Evolutionary conservation across 805 yeast genomes (phyloP).

Genomic region (Metschnikowia hibisci): DNA sequence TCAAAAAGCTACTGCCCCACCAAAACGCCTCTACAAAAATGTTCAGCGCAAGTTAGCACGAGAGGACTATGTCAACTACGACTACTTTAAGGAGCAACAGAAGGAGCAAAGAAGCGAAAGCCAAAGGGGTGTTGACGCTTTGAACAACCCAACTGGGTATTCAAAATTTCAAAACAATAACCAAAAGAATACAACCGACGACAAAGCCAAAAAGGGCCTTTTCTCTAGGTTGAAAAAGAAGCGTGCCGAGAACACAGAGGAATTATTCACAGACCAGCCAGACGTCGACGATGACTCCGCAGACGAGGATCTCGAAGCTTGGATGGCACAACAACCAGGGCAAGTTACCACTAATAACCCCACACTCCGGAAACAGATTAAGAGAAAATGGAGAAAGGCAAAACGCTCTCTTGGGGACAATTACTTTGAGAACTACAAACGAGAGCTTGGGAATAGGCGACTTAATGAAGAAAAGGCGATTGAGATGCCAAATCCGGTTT

Average conservation of each 20-base stretch:
- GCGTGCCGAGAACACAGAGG: background rate
- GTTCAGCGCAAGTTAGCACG: slow-evolving; percentile 28
- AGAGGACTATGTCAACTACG: slow-evolving; percentile 32
- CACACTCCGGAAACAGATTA: slow-evolving; percentile 2
- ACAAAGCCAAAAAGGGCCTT: background rate
- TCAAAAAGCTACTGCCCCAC: slow-evolving; percentile 23
- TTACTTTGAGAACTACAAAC: slow-evolving; percentile 8
- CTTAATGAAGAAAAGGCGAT: background rate
- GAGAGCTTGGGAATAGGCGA: slow-evolving; percentile 3
- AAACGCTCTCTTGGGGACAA: slow-evolving; percentile 5
- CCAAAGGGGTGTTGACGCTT: background rate
- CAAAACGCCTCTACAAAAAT: slow-evolving; percentile 18
- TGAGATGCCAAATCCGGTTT: background rate
- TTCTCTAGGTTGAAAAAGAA: background rate
- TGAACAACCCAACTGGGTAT: background rate
- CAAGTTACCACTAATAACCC: background rate
- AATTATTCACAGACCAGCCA: background rate
- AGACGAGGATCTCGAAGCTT: slow-evolving; percentile 4
- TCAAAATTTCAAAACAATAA: no score
- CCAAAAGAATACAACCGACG: background rate
- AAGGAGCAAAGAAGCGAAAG: slow-evolving; percentile 8
- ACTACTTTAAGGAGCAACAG: slow-evolving; percentile 27
- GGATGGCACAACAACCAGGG: background rate
- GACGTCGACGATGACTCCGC: slow-evolving; percentile 1
- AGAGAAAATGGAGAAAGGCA: slow-evolving; percentile 2